Evolutionary conservation across 257 asterid species (phyloP).

Genomic region (Penstemon newberryi): DNA sequence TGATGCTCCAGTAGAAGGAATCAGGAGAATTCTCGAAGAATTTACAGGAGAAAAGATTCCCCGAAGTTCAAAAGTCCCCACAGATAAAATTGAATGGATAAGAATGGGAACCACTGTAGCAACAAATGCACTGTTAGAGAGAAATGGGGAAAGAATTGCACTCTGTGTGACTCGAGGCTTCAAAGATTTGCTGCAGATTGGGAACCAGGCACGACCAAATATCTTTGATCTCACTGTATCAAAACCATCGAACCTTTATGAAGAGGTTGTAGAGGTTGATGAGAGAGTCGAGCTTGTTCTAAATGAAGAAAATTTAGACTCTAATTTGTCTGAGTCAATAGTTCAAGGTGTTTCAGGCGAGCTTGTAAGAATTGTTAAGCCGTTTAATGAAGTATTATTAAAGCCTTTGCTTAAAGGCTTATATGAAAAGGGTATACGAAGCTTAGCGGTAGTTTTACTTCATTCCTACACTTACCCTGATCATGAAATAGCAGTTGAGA

Average conservation of each 20-base stretch:
- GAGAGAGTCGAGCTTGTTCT: slow-evolving; percentile 88
- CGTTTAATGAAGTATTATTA: slow-evolving; percentile 61
- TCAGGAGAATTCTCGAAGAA: slow-evolving; percentile 88
- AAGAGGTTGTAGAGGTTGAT: slow-evolving; percentile 86
- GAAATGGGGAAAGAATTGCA: slow-evolving; percentile 94
- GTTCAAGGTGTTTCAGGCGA: slow-evolving; percentile 88
- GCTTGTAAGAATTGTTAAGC: slow-evolving; percentile 78
- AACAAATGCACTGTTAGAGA: slow-evolving; percentile 86
- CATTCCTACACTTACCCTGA: slow-evolving; percentile 93
- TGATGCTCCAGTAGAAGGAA: slow-evolving; percentile 98
- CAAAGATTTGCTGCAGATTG: slow-evolving; percentile 85
- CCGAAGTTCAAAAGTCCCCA: slow-evolving; percentile 77
- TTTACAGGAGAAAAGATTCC: slow-evolving; percentile 69
- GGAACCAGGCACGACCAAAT: slow-evolving; percentile 91
- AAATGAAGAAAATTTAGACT: slow-evolving; percentile 39
- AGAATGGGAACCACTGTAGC: slow-evolving; percentile 99
- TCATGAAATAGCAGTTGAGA: slow-evolving; percentile 68
- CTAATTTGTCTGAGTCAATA: slow-evolving; percentile 43
- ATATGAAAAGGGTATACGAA: slow-evolving; percentile 61
- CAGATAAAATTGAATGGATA: slow-evolving; percentile 93
- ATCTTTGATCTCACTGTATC: slow-evolving; percentile 93
- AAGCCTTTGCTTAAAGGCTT: slow-evolving; percentile 64
- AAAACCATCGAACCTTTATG: slow-evolving; percentile 86
- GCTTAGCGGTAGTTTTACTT: slow-evolving; percentile 85
- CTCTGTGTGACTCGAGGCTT: slow-evolving; percentile 85